These are phyloP conservation scores for Mikania micrantha DNA, from an alignment of 129 eudicot genomes.

Conservation along the genomic window DNA sequence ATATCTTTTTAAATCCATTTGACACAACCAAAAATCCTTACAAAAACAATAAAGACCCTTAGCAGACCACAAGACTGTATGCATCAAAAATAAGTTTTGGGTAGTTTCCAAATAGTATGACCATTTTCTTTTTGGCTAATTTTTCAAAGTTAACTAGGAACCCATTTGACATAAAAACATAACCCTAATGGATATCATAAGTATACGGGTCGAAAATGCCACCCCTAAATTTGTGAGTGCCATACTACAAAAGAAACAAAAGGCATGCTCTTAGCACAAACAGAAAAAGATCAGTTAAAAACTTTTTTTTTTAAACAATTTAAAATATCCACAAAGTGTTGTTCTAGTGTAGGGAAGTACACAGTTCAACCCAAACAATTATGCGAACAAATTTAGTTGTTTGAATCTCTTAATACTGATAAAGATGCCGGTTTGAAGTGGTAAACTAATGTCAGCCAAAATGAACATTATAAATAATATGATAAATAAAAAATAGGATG, in stretches of 20 bases:
- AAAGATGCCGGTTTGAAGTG: background rate
- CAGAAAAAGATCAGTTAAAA: too few relatives aligned
- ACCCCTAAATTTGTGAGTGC: background rate
- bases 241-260: too few relatives aligned
- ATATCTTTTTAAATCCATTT: background rate
- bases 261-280: background rate
- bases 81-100: background rate
- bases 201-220: too few relatives aligned
- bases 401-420: too few relatives aligned
- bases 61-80: background rate
- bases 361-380: background rate
- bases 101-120: background rate
- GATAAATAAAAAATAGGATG: background rate
- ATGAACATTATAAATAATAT: background rate
- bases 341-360: background rate
- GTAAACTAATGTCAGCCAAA: background rate
- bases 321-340: background rate
- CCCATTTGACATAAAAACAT: background rate
- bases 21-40: background rate
- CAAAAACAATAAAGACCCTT: background rate
- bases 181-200: too few relatives aligned
- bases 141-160: background rate
- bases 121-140: background rate
- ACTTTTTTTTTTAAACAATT: background rate
- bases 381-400: too few relatives aligned